Conservation (phyloP, 306 rosid genomes). For the Hylodesmum podocarpum region DNA sequence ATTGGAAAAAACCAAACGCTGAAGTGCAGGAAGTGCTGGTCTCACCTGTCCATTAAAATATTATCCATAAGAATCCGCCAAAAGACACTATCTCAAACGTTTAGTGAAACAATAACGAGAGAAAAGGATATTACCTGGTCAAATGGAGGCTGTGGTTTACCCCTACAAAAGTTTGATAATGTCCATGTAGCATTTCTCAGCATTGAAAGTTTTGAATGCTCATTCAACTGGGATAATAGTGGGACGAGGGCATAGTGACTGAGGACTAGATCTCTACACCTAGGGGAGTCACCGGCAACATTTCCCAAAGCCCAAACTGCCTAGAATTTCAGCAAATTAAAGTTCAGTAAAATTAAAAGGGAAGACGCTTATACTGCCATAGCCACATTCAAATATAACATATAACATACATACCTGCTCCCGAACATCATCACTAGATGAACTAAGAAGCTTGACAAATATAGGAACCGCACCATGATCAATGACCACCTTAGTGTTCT, state of each 20-base stretch:
- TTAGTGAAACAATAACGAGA: neutral
- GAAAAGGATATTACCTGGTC: constrained; percentile 52
- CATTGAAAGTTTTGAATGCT: constrained; percentile 78
- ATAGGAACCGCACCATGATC: constrained; percentile 85
- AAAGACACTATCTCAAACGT: neutral
- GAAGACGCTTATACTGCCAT: neutral
- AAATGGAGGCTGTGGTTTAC: constrained; percentile 84
- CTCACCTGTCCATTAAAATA: constrained; percentile 52
- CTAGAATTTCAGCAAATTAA: constrained; percentile 36
- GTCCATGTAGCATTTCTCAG: constrained; percentile 90
- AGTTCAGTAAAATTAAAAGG: neutral
- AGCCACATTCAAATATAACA: neutral
- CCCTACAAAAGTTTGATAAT: constrained; percentile 80
- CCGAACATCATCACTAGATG: constrained; percentile 78
- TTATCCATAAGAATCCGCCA: neutral
- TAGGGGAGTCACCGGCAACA: constrained; percentile 87
- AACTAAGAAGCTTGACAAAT: constrained; percentile 72
- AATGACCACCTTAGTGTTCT: constrained; percentile 79
- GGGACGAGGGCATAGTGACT: constrained; percentile 65
- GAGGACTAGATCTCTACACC: constrained; percentile 82
- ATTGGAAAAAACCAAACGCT: constrained; percentile 63
- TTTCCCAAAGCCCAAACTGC: constrained; percentile 95
- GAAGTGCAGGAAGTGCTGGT: constrained; percentile 79
- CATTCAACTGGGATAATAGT: constrained; percentile 67
- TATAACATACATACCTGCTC: constrained; percentile 59